These are phyloP conservation scores for Acrocalymma vagum DNA, from an alignment of 2,329 filamentous ascomycete species.

Conservation along the genomic window DNA sequence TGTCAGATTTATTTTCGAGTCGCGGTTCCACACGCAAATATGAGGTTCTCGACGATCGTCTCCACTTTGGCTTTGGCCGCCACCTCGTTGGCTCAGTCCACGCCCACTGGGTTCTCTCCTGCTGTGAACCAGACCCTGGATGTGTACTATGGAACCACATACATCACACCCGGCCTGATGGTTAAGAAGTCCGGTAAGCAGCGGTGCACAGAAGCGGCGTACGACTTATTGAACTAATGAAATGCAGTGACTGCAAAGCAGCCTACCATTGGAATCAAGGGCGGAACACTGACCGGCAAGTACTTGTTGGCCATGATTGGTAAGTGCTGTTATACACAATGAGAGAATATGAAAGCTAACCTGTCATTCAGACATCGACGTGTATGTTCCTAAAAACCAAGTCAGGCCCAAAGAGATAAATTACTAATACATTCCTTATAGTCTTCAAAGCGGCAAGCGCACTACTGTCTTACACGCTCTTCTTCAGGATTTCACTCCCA, in stretches of 20 bases:
- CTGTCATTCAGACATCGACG: constrained; percentile 13
- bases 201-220: neutral
- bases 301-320: constrained; percentile 41
- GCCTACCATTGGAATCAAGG: constrained; percentile 34
- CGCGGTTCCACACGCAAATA: constrained; percentile 2
- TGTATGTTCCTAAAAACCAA: neutral
- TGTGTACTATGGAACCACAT: constrained; percentile 39
- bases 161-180: constrained; percentile 35
- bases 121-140: constrained; percentile 31
- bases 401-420: constrained; percentile 1
- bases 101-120: constrained; percentile 34
- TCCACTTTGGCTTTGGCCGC: constrained; percentile 19
- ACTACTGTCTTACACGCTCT: constrained; percentile 40
- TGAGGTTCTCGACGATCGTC: constrained; percentile 14
- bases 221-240: constrained; percentile 1
- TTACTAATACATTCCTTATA: neutral
- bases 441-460: constrained; percentile 13
- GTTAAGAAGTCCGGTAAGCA: constrained; percentile 37
- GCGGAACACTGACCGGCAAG: constrained; percentile 29
- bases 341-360: constrained; percentile 2
- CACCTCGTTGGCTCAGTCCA: constrained; percentile 25
- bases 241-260: constrained; percentile 22
- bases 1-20: neutral
- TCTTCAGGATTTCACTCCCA: constrained; percentile 34
- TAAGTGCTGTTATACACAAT: constrained; percentile 6